phyloP scores from a whole-genome alignment of 2,329 filamentous ascomycete genomes.

The Phaeoacremonium minimum region DNA sequence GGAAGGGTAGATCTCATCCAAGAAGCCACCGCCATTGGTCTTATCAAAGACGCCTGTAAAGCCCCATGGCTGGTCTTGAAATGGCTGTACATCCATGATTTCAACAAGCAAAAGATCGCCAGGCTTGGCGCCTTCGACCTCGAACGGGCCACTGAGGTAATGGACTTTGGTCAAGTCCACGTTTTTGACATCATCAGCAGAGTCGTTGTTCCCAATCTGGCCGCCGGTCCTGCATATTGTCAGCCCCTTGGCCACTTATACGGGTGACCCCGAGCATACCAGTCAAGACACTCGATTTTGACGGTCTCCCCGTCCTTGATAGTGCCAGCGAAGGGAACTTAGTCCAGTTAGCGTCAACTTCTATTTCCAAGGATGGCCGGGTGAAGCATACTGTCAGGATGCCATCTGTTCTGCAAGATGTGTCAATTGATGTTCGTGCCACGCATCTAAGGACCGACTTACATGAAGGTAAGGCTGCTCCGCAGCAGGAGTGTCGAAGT shows the following conservation, averaged over 20 bases:
- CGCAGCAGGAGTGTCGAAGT: conserved; percentile 65
- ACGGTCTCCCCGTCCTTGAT: conserved; percentile 84
- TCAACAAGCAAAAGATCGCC: conserved; percentile 84
- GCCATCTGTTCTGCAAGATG: conserved; percentile 77
- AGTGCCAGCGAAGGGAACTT: conserved; percentile 68
- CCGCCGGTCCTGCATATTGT: conserved; percentile 54
- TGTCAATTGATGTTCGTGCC: not conserved
- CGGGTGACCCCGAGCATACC: conserved; percentile 32
- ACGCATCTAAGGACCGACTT: conserved; percentile 24
- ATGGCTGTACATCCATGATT: conserved; percentile 89
- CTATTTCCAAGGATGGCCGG: not conserved
- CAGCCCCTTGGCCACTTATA: conserved; percentile 6
- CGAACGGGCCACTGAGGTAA: conserved; percentile 86
- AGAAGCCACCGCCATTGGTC: conserved; percentile 80
- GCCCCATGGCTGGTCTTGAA: conserved; percentile 82
- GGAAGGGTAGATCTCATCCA: conserved; percentile 82
- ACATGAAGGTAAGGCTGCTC: conserved; percentile 70
- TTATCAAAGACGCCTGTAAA: conserved; percentile 81
- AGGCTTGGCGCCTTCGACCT: conserved; percentile 77
- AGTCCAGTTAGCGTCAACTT: not conserved
- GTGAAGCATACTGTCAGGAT: conserved; percentile 67
- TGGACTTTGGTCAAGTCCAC: conserved; percentile 82
- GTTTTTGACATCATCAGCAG: conserved; percentile 80
- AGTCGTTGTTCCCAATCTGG: conserved; percentile 85
- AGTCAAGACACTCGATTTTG: conserved; percentile 90